Conservation (phyloP, 345 rosid species). For the Pugionium cornutum region DNA sequence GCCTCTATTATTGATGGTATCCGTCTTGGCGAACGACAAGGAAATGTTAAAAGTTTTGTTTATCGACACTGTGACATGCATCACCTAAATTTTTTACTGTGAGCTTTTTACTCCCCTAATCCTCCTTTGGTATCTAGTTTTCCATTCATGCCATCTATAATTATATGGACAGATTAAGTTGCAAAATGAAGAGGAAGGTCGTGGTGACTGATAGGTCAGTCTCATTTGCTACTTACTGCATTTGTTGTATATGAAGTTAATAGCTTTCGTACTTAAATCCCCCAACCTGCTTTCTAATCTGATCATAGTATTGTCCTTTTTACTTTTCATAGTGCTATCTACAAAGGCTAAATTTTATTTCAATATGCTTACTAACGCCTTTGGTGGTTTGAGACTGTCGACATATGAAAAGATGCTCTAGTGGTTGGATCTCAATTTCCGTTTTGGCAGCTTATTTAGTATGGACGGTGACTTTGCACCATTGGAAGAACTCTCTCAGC, state of each 20-base stretch:
- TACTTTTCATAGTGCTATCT: conserved; percentile 2
- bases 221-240: conserved; percentile 5
- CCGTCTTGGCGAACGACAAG: conserved; percentile 78
- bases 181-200: conserved; percentile 73
- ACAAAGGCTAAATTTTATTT: conserved; percentile 16
- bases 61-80: conserved; percentile 83
- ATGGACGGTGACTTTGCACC: conserved; percentile 99
- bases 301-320: not conserved
- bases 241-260: not conserved
- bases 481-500: conserved; percentile 68
- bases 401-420: not conserved
- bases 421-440: conserved; percentile 17
- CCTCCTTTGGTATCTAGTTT: conserved; percentile 7
- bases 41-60: conserved; percentile 58
- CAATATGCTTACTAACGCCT: not conserved
- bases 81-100: conserved; percentile 74
- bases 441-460: conserved; percentile 75
- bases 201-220: conserved; percentile 96
- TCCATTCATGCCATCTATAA: conserved; percentile 26
- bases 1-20: conserved; percentile 97
- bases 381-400: conserved; percentile 13
- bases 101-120: conserved; percentile 43
- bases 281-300: not conserved
- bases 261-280: not conserved
- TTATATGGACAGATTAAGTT: conserved; percentile 59